Evolutionary conservation across 1,139 yeast species (phyloP).

Genomic region (Waltiozyma sp.): DNA sequence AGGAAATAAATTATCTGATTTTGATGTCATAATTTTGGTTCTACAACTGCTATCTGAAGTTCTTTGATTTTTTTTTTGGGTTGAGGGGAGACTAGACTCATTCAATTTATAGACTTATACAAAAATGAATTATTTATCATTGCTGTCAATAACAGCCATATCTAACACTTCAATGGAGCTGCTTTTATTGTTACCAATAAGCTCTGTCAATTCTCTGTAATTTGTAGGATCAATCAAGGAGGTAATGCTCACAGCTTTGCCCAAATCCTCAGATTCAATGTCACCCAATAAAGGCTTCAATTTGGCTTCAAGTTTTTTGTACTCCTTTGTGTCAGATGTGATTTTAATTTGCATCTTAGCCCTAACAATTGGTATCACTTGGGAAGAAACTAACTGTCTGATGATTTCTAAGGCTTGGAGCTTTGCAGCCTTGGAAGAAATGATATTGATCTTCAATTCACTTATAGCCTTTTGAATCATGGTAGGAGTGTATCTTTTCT

Average conservation of each 20-base stretch:
- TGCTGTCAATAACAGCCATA: constrained; percentile 74
- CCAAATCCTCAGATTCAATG: constrained; percentile 41
- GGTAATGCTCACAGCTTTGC: constrained; percentile 44
- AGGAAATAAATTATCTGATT: constrained; percentile 9
- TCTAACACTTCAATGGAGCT: constrained; percentile 77
- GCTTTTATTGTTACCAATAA: constrained; percentile 38
- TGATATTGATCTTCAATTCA: constrained; percentile 72
- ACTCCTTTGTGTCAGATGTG: constrained; percentile 35
- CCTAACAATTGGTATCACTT: constrained; percentile 83
- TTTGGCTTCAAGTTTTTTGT: constrained; percentile 38
- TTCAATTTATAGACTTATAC: neutral
- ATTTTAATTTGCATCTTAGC: constrained; percentile 86
- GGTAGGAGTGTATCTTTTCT: constrained; percentile 86
- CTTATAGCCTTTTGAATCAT: constrained; percentile 83
- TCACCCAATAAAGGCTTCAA: constrained; percentile 40
- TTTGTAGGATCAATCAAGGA: constrained; percentile 85
- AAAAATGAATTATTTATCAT: constrained; percentile 21
- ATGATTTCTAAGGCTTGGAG: constrained; percentile 90
- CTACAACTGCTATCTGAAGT: constrained; percentile 16
- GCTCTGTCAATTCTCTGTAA: constrained; percentile 54
- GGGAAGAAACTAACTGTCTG: constrained; percentile 60
- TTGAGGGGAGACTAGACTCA: too few relatives aligned
- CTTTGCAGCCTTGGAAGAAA: constrained; percentile 73
- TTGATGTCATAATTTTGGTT: constrained; percentile 19
- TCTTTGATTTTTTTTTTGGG: too few relatives aligned